Conservation (phyloP, 23 red algal genomes). For the Pyropia haitanensis region DNA sequence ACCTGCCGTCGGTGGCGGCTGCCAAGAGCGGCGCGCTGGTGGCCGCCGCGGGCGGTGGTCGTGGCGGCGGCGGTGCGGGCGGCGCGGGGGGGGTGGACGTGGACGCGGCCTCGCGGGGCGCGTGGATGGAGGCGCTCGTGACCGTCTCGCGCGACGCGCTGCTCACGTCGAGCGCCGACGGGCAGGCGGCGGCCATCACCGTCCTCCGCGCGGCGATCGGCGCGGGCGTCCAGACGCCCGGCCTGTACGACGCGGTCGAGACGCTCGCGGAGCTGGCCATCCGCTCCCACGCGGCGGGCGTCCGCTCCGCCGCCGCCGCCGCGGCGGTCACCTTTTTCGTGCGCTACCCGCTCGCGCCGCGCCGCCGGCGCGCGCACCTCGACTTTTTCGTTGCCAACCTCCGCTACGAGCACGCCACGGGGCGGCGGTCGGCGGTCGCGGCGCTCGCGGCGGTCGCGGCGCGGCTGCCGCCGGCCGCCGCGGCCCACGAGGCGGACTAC, state of each 20-base stretch:
- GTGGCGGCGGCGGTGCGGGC: constrained; percentile 33
- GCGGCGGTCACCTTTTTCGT: constrained; percentile 35
- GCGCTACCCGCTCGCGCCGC: constrained; percentile 38
- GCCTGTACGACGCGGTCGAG: constrained; percentile 47
- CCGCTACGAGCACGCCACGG: constrained; percentile 41
- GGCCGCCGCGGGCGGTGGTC: constrained; percentile 2
- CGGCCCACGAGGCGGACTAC: constrained; percentile 33
- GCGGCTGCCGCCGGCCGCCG: constrained; percentile 13
- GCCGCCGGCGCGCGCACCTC: constrained; percentile 34
- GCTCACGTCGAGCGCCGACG: constrained; percentile 16
- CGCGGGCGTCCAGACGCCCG: constrained; percentile 7
- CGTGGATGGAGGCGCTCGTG: constrained; percentile 37
- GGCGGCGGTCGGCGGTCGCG: constrained; percentile 33
- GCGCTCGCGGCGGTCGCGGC: constrained; percentile 19
- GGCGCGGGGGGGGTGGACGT: constrained; percentile 7
- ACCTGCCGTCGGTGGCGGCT: too few species aligned
- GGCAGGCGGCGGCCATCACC: constrained; percentile 20
- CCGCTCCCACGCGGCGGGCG: constrained; percentile 17
- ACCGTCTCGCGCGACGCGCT: constrained; percentile 23
- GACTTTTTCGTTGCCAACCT: constrained; percentile 72
- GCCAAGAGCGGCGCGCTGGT: not conserved
- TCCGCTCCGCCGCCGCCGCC: constrained; percentile 15
- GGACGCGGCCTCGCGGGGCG: constrained; percentile 9
- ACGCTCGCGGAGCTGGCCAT: constrained; percentile 48
- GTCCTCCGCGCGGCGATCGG: constrained; percentile 26